These are phyloP conservation scores for Aphanoascus verrucosus DNA, from an alignment of 2,329 filamentous ascomycete species.

Conservation along the genomic window DNA sequence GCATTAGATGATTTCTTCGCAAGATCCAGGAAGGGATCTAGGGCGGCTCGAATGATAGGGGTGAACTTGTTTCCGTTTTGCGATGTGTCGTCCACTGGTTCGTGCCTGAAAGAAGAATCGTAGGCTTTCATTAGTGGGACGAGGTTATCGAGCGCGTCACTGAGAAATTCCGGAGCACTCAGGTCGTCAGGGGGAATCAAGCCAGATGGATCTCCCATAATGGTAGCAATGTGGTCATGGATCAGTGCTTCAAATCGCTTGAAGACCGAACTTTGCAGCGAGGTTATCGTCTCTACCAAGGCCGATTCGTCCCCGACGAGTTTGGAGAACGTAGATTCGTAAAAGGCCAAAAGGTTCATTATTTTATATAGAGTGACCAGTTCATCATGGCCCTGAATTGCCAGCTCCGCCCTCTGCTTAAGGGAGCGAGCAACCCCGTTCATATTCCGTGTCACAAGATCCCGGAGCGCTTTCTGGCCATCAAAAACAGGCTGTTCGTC, in stretches of 20 bases:
- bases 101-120: slow-evolving; percentile 59
- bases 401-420: slow-evolving; percentile 81
- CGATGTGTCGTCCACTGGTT: slow-evolving; percentile 36
- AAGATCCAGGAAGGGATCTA: slow-evolving; percentile 74
- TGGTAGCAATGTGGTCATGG: slow-evolving; percentile 57
- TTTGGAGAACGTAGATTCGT: slow-evolving; percentile 71
- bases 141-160: slow-evolving; percentile 68
- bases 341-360: slow-evolving; percentile 80
- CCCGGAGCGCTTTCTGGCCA: slow-evolving; percentile 66
- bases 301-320: slow-evolving; percentile 60
- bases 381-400: slow-evolving; percentile 86
- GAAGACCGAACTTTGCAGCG: slow-evolving; percentile 64
- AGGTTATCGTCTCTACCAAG: slow-evolving; percentile 57
- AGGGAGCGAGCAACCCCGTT: slow-evolving; percentile 70
- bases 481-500: slow-evolving; percentile 58
- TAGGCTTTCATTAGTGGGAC: slow-evolving; percentile 73
- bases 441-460: slow-evolving; percentile 78
- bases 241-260: slow-evolving; percentile 73
- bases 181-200: slow-evolving; percentile 62
- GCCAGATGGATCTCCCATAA: slow-evolving; percentile 61
- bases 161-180: slow-evolving; percentile 66
- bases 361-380: slow-evolving; percentile 81
- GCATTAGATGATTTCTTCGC: slow-evolving; percentile 43
- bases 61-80: slow-evolving; percentile 60
- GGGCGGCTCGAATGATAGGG: slow-evolving; percentile 61